Percentiles rank a stretch among this genome's conserved stretches.
These are phyloP conservation scores for Rhizopus sp. DNA, from an alignment of 371 early-diverging fungal species.

Conservation along the genomic window DNA sequence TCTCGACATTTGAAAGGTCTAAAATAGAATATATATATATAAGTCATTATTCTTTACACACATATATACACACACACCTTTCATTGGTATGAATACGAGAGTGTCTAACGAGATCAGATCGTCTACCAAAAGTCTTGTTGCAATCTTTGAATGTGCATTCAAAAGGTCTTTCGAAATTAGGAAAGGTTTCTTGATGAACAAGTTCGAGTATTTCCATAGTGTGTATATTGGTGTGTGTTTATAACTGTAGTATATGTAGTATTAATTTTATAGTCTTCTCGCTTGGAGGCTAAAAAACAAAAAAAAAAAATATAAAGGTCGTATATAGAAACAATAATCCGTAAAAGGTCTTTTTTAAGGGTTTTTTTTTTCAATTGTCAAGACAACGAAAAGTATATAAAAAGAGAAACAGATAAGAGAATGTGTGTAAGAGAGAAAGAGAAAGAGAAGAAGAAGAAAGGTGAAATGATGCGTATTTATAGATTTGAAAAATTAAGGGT, in stretches of 20 bases:
- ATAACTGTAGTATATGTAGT: background rate
- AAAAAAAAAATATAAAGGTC: too few relatives aligned
- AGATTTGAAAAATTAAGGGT: background rate
- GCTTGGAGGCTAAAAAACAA: background rate
- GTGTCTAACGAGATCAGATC: constrained; percentile 81
- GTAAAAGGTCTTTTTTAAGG: background rate
- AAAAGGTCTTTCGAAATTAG: constrained; percentile 51
- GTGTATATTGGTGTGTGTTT: background rate
- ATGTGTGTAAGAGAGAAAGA: background rate
- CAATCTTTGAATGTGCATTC: constrained; percentile 66
- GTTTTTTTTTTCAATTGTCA: constrained; percentile 12
- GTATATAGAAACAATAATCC: too few relatives aligned
- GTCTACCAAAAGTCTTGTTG: constrained; percentile 66
- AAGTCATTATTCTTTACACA: background rate
- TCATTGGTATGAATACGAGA: constrained; percentile 80
- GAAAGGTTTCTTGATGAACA: constrained; percentile 54
- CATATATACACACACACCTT: constrained; percentile 22
- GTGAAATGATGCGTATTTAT: background rate
- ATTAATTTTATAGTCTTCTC: background rate
- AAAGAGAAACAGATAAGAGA: constrained; percentile 1
- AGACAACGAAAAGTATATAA: constrained; percentile 14
- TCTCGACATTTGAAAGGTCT: constrained; percentile 71
- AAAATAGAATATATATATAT: constrained; percentile 13
- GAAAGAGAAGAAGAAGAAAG: background rate
- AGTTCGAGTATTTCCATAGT: constrained; percentile 70